Percentiles rank a stretch among this genome's conserved stretches.
Evolutionary conservation across 1,284 basidiomycete species (phyloP).

Genomic region (Leccinum solheimii): DNA sequence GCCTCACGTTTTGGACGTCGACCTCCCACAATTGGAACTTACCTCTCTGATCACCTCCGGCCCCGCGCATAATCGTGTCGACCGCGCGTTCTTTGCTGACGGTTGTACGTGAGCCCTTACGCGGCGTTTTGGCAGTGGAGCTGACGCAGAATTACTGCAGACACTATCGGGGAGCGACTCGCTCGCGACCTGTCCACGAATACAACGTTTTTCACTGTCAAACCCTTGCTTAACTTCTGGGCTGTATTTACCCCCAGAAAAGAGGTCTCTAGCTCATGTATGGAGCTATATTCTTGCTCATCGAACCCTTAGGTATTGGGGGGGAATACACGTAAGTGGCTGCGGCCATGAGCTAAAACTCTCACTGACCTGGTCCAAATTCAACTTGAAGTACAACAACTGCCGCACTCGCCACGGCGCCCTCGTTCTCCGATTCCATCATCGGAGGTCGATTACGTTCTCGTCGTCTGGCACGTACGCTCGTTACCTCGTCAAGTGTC

Average conservation of each 20-base stretch:
- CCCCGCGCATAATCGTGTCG: conserved; percentile 61
- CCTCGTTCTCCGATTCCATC: conserved; percentile 77
- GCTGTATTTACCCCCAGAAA: conserved; percentile 75
- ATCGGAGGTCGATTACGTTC: conserved; percentile 63
- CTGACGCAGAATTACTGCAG: conserved; percentile 38
- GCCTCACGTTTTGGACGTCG: conserved; percentile 3
- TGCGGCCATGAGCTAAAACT: conserved; percentile 9
- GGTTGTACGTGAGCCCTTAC: conserved; percentile 60
- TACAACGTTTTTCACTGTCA: conserved; percentile 76
- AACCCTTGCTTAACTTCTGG: conserved; percentile 80
- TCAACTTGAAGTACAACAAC: conserved; percentile 65
- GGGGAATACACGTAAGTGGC: conserved; percentile 72
- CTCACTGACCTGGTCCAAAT: not conserved
- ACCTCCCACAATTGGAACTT: conserved; percentile 54
- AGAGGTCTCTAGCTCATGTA: conserved; percentile 45
- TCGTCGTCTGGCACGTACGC: conserved; percentile 65
- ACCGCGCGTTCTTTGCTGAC: conserved; percentile 81
- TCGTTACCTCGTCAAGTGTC: conserved; percentile 66
- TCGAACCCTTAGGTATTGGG: conserved; percentile 56
- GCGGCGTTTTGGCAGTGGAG: not conserved
- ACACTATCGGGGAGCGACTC: conserved; percentile 61
- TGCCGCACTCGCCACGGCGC: conserved; percentile 71
- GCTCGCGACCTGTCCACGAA: conserved; percentile 70
- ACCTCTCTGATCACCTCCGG: conserved; percentile 64
- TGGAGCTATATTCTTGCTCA: conserved; percentile 3